phyloP scores from a whole-genome alignment of 495 filamentous ascomycete species.

The Penicillium pancosmium region DNA sequence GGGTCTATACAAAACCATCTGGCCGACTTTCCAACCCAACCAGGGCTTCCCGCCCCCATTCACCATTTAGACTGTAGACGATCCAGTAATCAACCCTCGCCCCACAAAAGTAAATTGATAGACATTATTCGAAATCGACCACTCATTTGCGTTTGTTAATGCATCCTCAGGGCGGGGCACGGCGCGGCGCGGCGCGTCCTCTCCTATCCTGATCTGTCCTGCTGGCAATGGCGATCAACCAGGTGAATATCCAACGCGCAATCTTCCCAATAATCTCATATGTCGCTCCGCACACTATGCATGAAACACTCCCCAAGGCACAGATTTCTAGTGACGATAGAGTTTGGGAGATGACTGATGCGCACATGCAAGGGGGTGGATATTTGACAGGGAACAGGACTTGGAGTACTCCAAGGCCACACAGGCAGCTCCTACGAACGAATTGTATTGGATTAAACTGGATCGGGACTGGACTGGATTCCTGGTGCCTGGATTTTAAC shows the following conservation, averaged over 20 bases:
- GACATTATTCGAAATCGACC: no score
- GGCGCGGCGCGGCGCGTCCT: background rate
- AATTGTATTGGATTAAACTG: no score
- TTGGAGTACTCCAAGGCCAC: background rate
- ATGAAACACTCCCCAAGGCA: constrained; percentile 6
- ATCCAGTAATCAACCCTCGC: background rate
- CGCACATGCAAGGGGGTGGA: constrained; percentile 9
- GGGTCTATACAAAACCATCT: background rate
- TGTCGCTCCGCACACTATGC: constrained; percentile 8
- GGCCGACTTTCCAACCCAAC: constrained; percentile 12
- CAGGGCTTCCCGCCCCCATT: constrained; percentile 2
- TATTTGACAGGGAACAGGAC: background rate
- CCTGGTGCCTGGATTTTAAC: no score
- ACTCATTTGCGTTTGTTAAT: background rate
- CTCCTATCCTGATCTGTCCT: background rate
- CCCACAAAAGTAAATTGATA: background rate
- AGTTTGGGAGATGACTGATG: constrained; percentile 8
- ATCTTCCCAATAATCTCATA: background rate
- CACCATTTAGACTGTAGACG: background rate
- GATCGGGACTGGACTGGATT: no score
- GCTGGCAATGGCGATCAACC: background rate
- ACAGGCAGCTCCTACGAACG: no score
- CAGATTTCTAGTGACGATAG: constrained; percentile 13
- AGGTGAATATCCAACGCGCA: background rate
- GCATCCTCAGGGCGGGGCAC: background rate